Percentiles rank a stretch among this genome's conserved stretches.
phyloP scores from a whole-genome alignment of 2,329 filamentous ascomycete genomes.

The Scedosporium minutisporum region DNA sequence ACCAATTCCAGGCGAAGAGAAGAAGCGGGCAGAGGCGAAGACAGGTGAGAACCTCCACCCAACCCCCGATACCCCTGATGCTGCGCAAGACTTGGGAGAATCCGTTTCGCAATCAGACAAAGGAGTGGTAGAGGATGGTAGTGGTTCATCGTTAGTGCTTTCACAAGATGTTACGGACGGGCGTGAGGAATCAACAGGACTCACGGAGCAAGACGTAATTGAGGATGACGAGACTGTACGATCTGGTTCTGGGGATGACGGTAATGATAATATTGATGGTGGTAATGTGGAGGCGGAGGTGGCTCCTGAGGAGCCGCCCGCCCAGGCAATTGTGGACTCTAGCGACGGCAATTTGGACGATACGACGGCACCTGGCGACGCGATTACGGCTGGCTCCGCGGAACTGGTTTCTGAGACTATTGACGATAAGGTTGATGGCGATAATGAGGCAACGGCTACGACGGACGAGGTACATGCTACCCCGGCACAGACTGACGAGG shows the following conservation, averaged over 20 bases:
- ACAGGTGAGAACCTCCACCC: constrained; percentile 34
- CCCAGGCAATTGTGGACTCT: background rate
- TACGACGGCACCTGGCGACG: background rate
- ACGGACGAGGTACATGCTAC: background rate
- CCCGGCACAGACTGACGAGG: background rate
- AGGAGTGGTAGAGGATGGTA: constrained; percentile 9
- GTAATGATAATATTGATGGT: background rate
- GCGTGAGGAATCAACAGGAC: constrained; percentile 14
- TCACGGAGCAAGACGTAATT: constrained; percentile 7
- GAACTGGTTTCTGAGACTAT: constrained; percentile 3
- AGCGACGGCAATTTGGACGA: background rate
- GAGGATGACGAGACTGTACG: background rate
- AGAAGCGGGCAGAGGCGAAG: constrained; percentile 21
- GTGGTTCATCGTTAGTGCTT: background rate
- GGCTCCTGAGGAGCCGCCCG: background rate
- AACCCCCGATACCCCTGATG: constrained; percentile 28
- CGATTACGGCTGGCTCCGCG: background rate
- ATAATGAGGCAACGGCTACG: background rate
- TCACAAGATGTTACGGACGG: background rate
- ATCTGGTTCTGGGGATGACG: background rate
- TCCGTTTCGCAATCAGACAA: constrained; percentile 16
- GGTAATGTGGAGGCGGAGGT: background rate
- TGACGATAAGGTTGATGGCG: background rate
- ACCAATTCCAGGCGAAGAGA: constrained; percentile 26
- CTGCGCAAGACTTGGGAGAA: constrained; percentile 20